phyloP scores from a whole-genome alignment of 164 flowering plant genomes.

The Stephania cephalantha region DNA sequence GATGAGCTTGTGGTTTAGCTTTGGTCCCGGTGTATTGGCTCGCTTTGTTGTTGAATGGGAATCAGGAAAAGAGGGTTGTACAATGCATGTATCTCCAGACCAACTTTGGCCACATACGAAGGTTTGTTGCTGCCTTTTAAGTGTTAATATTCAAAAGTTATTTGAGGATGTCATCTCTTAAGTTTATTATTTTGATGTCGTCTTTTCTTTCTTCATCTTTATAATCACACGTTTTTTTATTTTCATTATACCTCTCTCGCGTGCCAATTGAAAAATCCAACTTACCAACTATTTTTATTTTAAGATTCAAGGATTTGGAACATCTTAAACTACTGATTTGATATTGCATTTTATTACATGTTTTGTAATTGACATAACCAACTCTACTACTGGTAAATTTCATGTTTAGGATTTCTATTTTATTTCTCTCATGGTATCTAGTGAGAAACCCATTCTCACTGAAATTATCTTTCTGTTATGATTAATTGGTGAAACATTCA shows the following conservation, averaged over 20 bases:
- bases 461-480: neutral
- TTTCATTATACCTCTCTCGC: too few relatives aligned
- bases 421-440: neutral
- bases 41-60: slow-evolving; percentile 99
- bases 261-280: too few relatives aligned
- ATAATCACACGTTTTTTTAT: too few relatives aligned
- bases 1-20: slow-evolving; percentile 96
- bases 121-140: slow-evolving; percentile 34
- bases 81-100: slow-evolving; percentile 99
- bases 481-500: too few relatives aligned
- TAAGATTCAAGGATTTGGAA: too few relatives aligned
- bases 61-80: slow-evolving; percentile 92
- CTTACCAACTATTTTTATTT: too few relatives aligned
- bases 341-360: neutral
- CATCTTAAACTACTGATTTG: neutral
- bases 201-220: too few relatives aligned
- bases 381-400: neutral
- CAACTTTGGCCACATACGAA: slow-evolving; percentile 99
- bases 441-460: neutral
- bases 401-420: neutral
- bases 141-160: neutral
- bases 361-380: neutral
- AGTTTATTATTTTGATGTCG: too few relatives aligned
- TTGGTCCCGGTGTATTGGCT: slow-evolving; percentile 84
- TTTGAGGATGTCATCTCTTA: neutral